A percentile compares a stretch with the other conserved stretches of the same genome.
Conservation (phyloP, 148 eudicot genomes). For the Diospyros kaki region DNA sequence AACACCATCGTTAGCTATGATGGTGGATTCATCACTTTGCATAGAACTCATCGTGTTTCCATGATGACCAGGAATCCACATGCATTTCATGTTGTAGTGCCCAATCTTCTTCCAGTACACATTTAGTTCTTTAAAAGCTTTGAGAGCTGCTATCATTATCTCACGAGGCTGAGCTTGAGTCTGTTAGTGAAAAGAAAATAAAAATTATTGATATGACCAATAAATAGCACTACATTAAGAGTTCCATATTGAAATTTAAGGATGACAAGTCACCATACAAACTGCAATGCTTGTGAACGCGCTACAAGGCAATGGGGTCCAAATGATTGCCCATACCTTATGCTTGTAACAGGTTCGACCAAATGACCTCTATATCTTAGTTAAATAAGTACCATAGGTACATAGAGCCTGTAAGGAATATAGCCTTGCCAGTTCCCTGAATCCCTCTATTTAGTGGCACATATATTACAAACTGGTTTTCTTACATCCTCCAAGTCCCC, state of each 20-base stretch:
- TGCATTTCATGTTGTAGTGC: constrained; percentile 92
- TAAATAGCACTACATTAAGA: neutral
- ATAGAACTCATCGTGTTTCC: constrained; percentile 54
- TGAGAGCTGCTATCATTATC: constrained; percentile 89
- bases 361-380: neutral
- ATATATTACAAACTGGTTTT: neutral
- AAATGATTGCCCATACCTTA: neutral
- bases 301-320: neutral
- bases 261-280: neutral
- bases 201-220: neutral
- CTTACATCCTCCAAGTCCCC: neutral
- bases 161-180: constrained; percentile 91
- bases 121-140: constrained; percentile 84
- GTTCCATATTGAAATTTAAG: neutral
- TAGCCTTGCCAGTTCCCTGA: neutral
- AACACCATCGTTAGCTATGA: constrained; percentile 51
- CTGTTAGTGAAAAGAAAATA: constrained; percentile 30
- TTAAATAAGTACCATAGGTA: neutral
- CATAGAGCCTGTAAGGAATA: neutral
- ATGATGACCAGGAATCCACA: constrained; percentile 67
- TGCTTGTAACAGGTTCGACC: neutral
- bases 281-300: neutral
- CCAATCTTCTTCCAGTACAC: constrained; percentile 94
- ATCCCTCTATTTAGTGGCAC: neutral
- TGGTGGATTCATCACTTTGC: constrained; percentile 57